Evolutionary conservation across 2,329 filamentous ascomycete species (phyloP).

Genomic region (Phialocephala sp.): DNA sequence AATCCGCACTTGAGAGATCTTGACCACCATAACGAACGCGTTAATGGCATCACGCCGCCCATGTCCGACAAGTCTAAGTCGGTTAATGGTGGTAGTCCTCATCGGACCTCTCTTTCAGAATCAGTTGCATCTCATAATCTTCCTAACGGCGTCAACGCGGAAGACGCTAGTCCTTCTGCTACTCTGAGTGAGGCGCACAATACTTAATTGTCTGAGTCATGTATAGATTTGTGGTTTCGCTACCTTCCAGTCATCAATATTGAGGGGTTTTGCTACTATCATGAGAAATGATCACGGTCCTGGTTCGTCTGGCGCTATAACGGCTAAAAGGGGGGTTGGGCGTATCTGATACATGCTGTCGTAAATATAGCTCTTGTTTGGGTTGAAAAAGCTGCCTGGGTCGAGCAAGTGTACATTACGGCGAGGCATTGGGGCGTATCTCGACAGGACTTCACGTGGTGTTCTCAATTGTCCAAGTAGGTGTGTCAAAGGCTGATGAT

Average conservation of each 20-base stretch:
- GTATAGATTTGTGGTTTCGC: not conserved
- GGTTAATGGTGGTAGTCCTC: constrained; percentile 39
- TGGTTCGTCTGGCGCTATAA: constrained; percentile 1
- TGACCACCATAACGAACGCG: constrained; percentile 28
- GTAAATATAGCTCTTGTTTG: constrained; percentile 2
- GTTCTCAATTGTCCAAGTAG: too few species aligned
- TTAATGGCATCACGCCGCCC: constrained; percentile 41
- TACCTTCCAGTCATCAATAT: not conserved
- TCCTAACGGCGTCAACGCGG: constrained; percentile 20
- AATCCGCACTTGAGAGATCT: constrained; percentile 23
- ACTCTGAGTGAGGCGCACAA: not conserved
- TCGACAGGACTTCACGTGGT: not conserved
- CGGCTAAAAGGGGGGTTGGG: constrained; percentile 1
- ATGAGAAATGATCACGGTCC: constrained; percentile 8
- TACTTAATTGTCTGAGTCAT: not conserved
- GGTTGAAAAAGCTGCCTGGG: not conserved
- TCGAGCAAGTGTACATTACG: not conserved
- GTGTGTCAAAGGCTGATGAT: too few species aligned
- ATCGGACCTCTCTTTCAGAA: constrained; percentile 24
- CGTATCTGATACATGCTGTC: not conserved
- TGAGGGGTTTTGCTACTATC: not conserved
- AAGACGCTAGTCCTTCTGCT: constrained; percentile 2
- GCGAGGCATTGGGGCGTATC: not conserved
- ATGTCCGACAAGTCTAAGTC: constrained; percentile 41
- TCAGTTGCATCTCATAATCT: constrained; percentile 15